These are phyloP conservation scores for Pontederia crassipes DNA, from an alignment of 176 grass and related monocot genomes.

Conservation along the genomic window DNA sequence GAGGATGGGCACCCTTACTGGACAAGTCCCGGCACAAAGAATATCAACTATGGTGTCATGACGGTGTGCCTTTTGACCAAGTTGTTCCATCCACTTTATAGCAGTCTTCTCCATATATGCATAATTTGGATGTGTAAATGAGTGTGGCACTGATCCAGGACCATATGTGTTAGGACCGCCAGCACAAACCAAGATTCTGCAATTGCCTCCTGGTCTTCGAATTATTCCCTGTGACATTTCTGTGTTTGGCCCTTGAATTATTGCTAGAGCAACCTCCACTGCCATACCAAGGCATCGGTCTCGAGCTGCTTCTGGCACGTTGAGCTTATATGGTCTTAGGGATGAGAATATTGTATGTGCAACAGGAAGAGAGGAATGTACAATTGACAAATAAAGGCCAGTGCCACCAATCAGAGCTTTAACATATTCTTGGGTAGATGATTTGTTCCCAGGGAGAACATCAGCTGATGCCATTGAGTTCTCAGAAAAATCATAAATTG, in stretches of 20 bases:
- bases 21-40: slow-evolving; percentile 88
- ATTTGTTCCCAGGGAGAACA: slow-evolving; percentile 71
- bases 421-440: slow-evolving; percentile 60
- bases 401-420: slow-evolving; percentile 83
- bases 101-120: slow-evolving; percentile 85
- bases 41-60: slow-evolving; percentile 71
- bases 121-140: slow-evolving; percentile 84
- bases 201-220: slow-evolving; percentile 89
- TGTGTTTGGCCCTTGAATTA: slow-evolving; percentile 68
- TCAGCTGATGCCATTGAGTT: slow-evolving; percentile 62
- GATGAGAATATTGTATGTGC: slow-evolving; percentile 92
- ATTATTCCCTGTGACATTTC: slow-evolving; percentile 86
- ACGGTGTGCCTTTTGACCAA: slow-evolving; percentile 75
- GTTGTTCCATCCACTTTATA: slow-evolving; percentile 78
- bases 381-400: slow-evolving; percentile 74
- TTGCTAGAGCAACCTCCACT: slow-evolving; percentile 78
- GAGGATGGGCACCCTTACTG: slow-evolving; percentile 70
- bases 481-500: slow-evolving; percentile 97
- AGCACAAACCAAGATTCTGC: slow-evolving; percentile 78
- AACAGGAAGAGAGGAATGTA: slow-evolving; percentile 80
- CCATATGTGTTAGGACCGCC: slow-evolving; percentile 87
- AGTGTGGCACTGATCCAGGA: slow-evolving; percentile 80
- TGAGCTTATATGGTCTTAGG: slow-evolving; percentile 64
- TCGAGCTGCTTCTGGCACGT: slow-evolving; percentile 63
- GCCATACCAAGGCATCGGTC: slow-evolving; percentile 86